Base-by-base conservation (phyloP, 768 basidiomycete species). In the Wakefieldia striispora region DNA sequence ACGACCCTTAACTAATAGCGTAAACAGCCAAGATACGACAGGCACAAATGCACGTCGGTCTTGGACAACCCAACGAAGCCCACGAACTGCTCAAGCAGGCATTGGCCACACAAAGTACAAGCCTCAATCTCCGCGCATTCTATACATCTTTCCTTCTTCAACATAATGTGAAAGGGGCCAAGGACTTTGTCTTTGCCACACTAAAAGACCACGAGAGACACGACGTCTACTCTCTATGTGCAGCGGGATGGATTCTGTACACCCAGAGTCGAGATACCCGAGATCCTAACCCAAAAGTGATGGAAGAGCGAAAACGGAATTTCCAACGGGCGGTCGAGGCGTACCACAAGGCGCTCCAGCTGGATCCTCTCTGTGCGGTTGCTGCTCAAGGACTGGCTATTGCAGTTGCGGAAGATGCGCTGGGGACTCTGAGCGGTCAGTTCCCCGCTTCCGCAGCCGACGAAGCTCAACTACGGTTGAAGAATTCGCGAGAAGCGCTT, bases 341-440 rank as follows among this genome's bases (percentile, higher is more conserved):
- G 55, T 98, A 90, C 62, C 91, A 95, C 63, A 93, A 92, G 65
- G 95, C 95, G 0, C 70, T 99, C 29, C 80, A 82, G 41, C 59
- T 92, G 6, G 93, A 97, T 62, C 84, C 91, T 0, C 72, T 79
- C 23, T 97, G 93, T 67, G 92, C 92, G 2, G 83, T 93, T 52
- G 97, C 95, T 3, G 97, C 95, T 6, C 93, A 97, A 64, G 95
- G 95, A 3, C 75, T 99, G 8, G 97, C 95, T 1, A 97, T 98
- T 55, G 83, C 90, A 4, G 84, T 91, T 2, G 95, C 94, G 0
- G 97, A 99, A 64, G 93, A 95, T 66, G 86, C 87, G 0, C 70
- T 98, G 10, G 89, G 90, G 2, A 76, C 78, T 12, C 62, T 85
- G 46, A 79, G 79, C 12, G 84, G 84, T 27, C 74, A 74, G 5